Percentiles rank a stretch among this genome's conserved stretches.
phyloP scores from a whole-genome alignment of 768 basidiomycete genomes.

The Rhodocollybia butyracea region DNA sequence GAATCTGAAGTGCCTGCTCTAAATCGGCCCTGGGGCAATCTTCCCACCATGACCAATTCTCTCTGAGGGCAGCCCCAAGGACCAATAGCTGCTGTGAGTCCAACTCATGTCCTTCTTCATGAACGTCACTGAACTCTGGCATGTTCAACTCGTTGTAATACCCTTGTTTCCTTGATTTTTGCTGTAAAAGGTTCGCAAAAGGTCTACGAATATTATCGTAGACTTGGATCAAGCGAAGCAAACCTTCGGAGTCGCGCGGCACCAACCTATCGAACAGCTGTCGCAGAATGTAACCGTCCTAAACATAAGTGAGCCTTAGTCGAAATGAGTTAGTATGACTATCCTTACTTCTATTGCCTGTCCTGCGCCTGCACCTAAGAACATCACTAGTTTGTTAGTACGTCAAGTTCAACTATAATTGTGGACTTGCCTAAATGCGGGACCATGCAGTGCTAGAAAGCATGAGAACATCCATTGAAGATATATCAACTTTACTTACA shows the following conservation, averaged over 20 bases:
- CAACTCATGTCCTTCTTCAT: not conserved
- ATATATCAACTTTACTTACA: too few relatives aligned
- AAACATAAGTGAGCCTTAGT: not conserved
- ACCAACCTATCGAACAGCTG: slow-evolving; percentile 15
- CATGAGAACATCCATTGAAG: too few relatives aligned
- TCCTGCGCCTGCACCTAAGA: slow-evolving; percentile 20
- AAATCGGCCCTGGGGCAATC: not conserved
- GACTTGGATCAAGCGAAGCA: slow-evolving; percentile 20
- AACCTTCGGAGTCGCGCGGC: not conserved
- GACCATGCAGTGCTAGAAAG: slow-evolving; percentile 26
- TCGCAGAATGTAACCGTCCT: slow-evolving; percentile 37
- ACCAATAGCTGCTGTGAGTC: not conserved
- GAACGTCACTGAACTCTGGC: slow-evolving; percentile 10
- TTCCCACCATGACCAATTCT: slow-evolving; percentile 5
- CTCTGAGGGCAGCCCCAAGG: not conserved
- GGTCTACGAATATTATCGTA: slow-evolving; percentile 29
- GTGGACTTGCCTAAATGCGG: slow-evolving; percentile 19
- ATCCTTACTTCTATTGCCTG: slow-evolving; percentile 26
- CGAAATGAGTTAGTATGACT: not conserved
- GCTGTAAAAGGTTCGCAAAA: slow-evolving; percentile 14
- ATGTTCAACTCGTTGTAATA: slow-evolving; percentile 8
- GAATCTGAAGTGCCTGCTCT: not conserved
- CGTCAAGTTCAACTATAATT: not conserved
- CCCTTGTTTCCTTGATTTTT: slow-evolving; percentile 6
- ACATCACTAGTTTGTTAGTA: not conserved